phyloP scores from a whole-genome alignment of 345 rosid genomes.

The Trapa incisa region DNA sequence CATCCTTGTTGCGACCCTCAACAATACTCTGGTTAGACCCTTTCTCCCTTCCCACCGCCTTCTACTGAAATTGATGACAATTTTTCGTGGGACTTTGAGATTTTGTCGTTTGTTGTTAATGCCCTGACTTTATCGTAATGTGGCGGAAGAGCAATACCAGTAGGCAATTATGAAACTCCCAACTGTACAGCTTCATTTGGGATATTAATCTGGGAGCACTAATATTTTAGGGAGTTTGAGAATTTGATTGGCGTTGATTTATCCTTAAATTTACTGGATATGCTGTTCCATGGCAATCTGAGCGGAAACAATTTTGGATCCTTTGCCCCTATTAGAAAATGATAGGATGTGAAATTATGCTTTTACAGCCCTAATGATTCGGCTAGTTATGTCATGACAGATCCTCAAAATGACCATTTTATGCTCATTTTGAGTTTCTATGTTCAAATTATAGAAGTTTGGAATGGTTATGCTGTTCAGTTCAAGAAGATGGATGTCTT shows the following conservation, averaged over 20 bases:
- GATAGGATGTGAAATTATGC: too few relatives aligned
- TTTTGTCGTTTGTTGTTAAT: background rate
- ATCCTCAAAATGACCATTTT: background rate
- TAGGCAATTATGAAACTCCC: too few relatives aligned
- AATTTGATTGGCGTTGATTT: too few relatives aligned
- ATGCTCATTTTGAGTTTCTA: background rate
- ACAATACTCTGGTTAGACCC: constrained; percentile 65
- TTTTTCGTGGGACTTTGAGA: background rate
- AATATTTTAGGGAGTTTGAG: too few relatives aligned
- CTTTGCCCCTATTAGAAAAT: too few relatives aligned
- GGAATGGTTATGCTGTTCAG: background rate
- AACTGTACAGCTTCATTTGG: background rate
- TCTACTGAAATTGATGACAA: background rate
- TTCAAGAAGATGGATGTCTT: background rate
- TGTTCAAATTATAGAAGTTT: background rate
- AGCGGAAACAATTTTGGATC: too few relatives aligned
- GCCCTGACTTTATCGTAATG: too few relatives aligned
- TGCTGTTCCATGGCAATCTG: too few relatives aligned
- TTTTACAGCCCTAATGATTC: background rate
- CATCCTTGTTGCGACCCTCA: constrained; percentile 81
- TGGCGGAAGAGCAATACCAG: too few relatives aligned
- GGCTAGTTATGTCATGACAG: background rate
- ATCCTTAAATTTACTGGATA: too few relatives aligned
- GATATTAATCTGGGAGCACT: background rate
- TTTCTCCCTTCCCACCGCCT: background rate